These are phyloP conservation scores for Brettanomyces bruxellensis DNA, from an alignment of 805 yeast genomes.

Conservation along the genomic window DNA sequence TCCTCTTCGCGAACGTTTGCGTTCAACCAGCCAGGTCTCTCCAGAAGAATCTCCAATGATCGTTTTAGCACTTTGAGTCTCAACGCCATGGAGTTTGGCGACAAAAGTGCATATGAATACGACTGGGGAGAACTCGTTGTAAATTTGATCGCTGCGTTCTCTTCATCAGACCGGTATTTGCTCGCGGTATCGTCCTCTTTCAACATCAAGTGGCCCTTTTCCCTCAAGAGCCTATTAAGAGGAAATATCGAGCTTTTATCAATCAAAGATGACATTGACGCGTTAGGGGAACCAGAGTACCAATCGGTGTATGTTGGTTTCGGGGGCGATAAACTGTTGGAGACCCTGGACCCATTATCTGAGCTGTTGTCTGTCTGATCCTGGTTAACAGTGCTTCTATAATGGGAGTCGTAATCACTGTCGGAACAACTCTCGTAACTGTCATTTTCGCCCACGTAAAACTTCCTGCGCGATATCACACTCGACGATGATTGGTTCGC, in stretches of 20 bases:
- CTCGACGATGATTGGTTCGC: conserved; percentile 7
- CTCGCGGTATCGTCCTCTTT: background rate
- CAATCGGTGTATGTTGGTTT: background rate
- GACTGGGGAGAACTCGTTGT: conserved; percentile 79
- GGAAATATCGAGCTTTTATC: background rate
- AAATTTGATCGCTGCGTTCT: conserved; percentile 32
- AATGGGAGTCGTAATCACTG: background rate
- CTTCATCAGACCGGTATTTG: conserved; percentile 2
- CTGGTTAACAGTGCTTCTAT: too few relatives aligned
- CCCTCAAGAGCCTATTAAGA: background rate
- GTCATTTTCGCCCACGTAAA: conserved; percentile 8
- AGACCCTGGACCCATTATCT: too few relatives aligned
- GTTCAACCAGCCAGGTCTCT: conserved; percentile 39
- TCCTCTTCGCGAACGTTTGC: conserved; percentile 2
- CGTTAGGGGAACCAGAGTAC: background rate
- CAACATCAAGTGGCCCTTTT: background rate
- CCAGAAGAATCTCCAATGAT: conserved; percentile 64
- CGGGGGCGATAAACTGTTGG: too few relatives aligned
- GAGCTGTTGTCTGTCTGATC: too few relatives aligned
- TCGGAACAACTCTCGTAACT: conserved; percentile 3
- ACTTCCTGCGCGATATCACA: conserved; percentile 5
- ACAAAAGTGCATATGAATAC: conserved; percentile 73
- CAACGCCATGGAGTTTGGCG: conserved; percentile 72
- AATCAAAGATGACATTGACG: background rate
- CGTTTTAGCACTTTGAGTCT: conserved; percentile 67